Evolutionary conservation across 805 yeast species (phyloP).

Genomic region (Zygosaccharomyces bisporus): DNA sequence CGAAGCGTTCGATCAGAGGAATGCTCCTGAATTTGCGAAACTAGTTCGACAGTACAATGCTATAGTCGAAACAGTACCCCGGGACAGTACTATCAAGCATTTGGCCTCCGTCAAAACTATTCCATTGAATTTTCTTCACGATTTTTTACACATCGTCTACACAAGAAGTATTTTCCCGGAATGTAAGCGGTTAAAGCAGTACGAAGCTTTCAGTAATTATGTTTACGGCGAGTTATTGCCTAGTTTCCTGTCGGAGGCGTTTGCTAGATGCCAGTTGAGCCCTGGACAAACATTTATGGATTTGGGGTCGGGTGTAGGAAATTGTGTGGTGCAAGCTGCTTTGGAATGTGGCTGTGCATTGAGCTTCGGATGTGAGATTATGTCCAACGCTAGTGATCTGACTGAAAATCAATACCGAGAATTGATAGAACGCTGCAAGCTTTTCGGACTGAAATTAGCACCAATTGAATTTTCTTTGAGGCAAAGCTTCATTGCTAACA

Average conservation of each 20-base stretch:
- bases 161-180: constrained; percentile 75
- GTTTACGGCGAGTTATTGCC: constrained; percentile 93
- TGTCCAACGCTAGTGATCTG: constrained; percentile 73
- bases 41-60: constrained; percentile 44
- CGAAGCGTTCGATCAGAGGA: constrained; percentile 25
- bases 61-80: constrained; percentile 38
- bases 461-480: constrained; percentile 53
- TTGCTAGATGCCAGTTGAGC: constrained; percentile 52
- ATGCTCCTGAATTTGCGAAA: constrained; percentile 31
- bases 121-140: constrained; percentile 51
- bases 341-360: constrained; percentile 70
- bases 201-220: constrained; percentile 83
- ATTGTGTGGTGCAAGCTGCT: constrained; percentile 85
- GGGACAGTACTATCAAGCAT: constrained; percentile 32
- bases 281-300: constrained; percentile 67
- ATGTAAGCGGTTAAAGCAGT: constrained; percentile 56
- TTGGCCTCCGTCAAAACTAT: constrained; percentile 33
- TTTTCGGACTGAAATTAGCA: constrained; percentile 64
- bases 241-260: constrained; percentile 62
- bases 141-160: constrained; percentile 67
- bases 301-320: constrained; percentile 93
- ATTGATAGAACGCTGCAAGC: constrained; percentile 51
- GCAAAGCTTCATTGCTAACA: constrained; percentile 69
- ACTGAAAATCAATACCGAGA: constrained; percentile 59
- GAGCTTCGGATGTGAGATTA: constrained; percentile 87